A percentile compares a stretch with the other conserved stretches of the same genome.
Conservation (phyloP, 2,329 filamentous ascomycete genomes). For the Tolypocladium endophyticum region DNA sequence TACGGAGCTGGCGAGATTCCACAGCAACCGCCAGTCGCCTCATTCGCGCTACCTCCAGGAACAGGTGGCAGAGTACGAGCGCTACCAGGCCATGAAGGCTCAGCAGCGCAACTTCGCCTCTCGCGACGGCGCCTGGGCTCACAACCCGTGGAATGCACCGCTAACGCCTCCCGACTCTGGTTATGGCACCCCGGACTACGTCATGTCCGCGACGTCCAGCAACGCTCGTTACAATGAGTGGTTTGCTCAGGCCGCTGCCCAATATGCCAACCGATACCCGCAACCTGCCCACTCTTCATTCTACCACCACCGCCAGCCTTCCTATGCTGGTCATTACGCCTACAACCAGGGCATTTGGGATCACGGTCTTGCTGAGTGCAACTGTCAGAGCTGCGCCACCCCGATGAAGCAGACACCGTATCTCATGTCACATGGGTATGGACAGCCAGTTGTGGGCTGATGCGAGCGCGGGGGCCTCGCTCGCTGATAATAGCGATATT, state of each 20-base stretch:
- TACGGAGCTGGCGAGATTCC: constrained; percentile 27
- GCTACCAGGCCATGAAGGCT: constrained; percentile 33
- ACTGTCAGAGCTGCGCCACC: constrained; percentile 34
- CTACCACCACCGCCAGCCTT: constrained; percentile 28
- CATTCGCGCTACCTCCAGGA: constrained; percentile 40
- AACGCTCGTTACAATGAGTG: constrained; percentile 49
- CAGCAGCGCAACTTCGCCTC: constrained; percentile 29
- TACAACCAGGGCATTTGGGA: constrained; percentile 42
- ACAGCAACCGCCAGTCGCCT: constrained; percentile 26
- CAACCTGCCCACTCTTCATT: constrained; percentile 29
- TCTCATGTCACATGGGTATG: constrained; percentile 37
- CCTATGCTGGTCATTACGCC: constrained; percentile 32
- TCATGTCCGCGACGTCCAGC: constrained; percentile 41
- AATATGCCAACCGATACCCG: constrained; percentile 34
- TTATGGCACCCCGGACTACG: constrained; percentile 50
- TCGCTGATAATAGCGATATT: neutral
- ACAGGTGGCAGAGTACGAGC: constrained; percentile 44
- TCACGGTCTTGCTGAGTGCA: constrained; percentile 37
- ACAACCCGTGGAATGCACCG: constrained; percentile 36
- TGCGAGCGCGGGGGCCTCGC: neutral
- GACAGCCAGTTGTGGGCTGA: constrained; percentile 46
- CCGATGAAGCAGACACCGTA: constrained; percentile 36
- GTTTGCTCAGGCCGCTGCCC: constrained; percentile 35
- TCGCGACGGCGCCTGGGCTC: constrained; percentile 34
- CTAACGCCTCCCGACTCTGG: constrained; percentile 51